Evolutionary conservation across 2,329 filamentous ascomycete genomes (phyloP).

Genomic region (Alternaria arbusti): DNA sequence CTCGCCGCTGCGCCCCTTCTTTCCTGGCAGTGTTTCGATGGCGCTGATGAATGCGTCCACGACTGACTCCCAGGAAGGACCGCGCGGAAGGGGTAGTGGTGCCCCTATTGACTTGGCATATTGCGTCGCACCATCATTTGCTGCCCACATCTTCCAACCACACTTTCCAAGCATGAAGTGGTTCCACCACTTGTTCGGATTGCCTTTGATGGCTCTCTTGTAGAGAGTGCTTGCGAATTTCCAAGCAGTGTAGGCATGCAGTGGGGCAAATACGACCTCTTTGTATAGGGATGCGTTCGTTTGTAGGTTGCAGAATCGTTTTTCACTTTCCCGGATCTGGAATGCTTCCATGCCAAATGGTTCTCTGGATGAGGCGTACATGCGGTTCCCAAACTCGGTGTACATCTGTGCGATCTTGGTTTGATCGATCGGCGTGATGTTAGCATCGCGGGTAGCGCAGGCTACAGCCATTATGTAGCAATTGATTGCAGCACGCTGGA

Average conservation of each 20-base stretch:
- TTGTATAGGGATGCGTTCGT: slow-evolving; percentile 60
- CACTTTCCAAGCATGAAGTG: slow-evolving; percentile 76
- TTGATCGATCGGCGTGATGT: slow-evolving; percentile 60
- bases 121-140: slow-evolving; percentile 48
- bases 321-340: slow-evolving; percentile 62
- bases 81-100: slow-evolving; percentile 22
- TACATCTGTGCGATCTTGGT: slow-evolving; percentile 69
- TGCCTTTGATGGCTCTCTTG: slow-evolving; percentile 63
- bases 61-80: slow-evolving; percentile 54
- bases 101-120: slow-evolving; percentile 41
- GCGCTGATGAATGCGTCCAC: slow-evolving; percentile 65
- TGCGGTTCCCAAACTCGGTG: slow-evolving; percentile 70
- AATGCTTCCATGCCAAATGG: slow-evolving; percentile 74
- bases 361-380: slow-evolving; percentile 72
- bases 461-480: slow-evolving; percentile 74
- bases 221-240: slow-evolving; percentile 69
- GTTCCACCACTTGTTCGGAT: slow-evolving; percentile 68
- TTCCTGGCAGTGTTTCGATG: slow-evolving; percentile 66
- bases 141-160: slow-evolving; percentile 72
- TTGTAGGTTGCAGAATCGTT: slow-evolving; percentile 65
- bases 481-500: slow-evolving; percentile 82
- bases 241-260: slow-evolving; percentile 68
- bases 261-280: slow-evolving; percentile 61
- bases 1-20: slow-evolving; percentile 69
- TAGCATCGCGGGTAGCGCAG: slow-evolving; percentile 63